phyloP scores from a whole-genome alignment of 768 basidiomycete species.

The Xerocomus spinulosus region DNA sequence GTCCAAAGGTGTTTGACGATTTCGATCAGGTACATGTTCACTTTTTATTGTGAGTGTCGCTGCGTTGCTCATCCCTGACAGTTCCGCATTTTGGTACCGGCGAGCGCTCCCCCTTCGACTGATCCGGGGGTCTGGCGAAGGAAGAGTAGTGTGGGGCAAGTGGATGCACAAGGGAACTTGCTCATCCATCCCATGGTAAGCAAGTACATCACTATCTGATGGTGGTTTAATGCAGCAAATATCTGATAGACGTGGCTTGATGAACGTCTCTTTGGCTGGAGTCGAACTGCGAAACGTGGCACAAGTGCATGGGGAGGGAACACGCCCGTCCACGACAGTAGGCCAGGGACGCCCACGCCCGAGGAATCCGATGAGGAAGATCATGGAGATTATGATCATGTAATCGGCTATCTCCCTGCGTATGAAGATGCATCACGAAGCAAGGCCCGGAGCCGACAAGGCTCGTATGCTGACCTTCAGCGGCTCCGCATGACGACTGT shows the following conservation, averaged over 20 bases:
- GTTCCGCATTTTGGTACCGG: constrained; percentile 78
- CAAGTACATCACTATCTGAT: constrained; percentile 16
- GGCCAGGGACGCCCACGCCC: constrained; percentile 68
- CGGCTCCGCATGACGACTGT: constrained; percentile 44
- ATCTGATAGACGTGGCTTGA: constrained; percentile 75
- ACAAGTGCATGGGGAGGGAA: constrained; percentile 81
- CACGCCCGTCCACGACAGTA: constrained; percentile 54
- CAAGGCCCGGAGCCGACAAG: constrained; percentile 58
- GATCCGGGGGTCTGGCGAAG: constrained; percentile 73
- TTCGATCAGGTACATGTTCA: constrained; percentile 63
- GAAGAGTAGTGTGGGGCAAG: constrained; percentile 74
- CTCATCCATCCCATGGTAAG: constrained; percentile 83
- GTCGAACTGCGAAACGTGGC: constrained; percentile 68
- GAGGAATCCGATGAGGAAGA: constrained; percentile 84
- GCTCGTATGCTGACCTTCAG: constrained; percentile 81
- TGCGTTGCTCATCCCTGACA: constrained; percentile 26
- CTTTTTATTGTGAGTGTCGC: not conserved
- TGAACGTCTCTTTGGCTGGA: constrained; percentile 92
- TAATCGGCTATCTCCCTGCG: constrained; percentile 58
- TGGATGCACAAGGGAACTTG: constrained; percentile 81
- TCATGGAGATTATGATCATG: constrained; percentile 87
- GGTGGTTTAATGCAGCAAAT: constrained; percentile 1
- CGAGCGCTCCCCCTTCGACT: constrained; percentile 77
- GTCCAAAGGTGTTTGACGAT: constrained; percentile 81
- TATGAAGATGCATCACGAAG: constrained; percentile 42